A percentile compares a stretch with the other conserved stretches of the same genome.
phyloP scores from a whole-genome alignment of 2,329 filamentous ascomycete genomes.

The Colletotrichum sojae region DNA sequence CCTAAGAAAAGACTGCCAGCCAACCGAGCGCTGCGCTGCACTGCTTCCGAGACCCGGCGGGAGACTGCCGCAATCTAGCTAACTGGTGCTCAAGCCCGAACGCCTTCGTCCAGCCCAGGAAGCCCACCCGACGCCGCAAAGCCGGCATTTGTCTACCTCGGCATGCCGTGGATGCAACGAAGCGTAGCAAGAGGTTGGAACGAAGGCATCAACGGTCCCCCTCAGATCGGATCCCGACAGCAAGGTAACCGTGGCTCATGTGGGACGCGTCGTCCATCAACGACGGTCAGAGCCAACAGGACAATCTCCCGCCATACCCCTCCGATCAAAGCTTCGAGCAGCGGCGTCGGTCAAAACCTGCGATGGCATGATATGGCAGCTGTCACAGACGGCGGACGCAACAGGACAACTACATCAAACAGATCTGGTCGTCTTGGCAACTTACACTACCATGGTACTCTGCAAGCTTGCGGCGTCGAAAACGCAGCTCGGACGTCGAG shows the following conservation, averaged over 20 bases:
- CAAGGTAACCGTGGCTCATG: slow-evolving; percentile 1
- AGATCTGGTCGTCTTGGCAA: slow-evolving; percentile 3
- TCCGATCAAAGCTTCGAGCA: slow-evolving; percentile 5
- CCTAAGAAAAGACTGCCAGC: slow-evolving; percentile 10
- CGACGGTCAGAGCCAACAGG: slow-evolving; percentile 12
- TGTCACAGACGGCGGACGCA: slow-evolving; percentile 12
- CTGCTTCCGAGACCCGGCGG: slow-evolving; percentile 16
- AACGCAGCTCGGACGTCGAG: slow-evolving; percentile 4
- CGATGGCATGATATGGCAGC: slow-evolving; percentile 4
- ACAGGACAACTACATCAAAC: slow-evolving; percentile 1
- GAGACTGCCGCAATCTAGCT: slow-evolving; percentile 7
- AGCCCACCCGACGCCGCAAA: background rate
- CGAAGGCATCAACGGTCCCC: slow-evolving; percentile 1
- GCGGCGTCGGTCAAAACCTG: slow-evolving; percentile 9
- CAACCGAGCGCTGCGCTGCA: slow-evolving; percentile 18
- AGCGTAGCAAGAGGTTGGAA: background rate
- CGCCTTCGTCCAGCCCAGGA: slow-evolving; percentile 9
- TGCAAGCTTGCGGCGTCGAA: background rate
- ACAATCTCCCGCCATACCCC: slow-evolving; percentile 8
- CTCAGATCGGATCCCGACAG: background rate
- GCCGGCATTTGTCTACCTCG: background rate
- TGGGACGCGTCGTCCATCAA: slow-evolving; percentile 20
- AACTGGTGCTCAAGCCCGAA: slow-evolving; percentile 1
- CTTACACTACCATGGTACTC: background rate
- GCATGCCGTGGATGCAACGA: background rate